Percentiles rank a stretch among this genome's conserved stretches.
Evolutionary conservation across 129 eudicot species (phyloP).

Genomic region (Silybum marianum): DNA sequence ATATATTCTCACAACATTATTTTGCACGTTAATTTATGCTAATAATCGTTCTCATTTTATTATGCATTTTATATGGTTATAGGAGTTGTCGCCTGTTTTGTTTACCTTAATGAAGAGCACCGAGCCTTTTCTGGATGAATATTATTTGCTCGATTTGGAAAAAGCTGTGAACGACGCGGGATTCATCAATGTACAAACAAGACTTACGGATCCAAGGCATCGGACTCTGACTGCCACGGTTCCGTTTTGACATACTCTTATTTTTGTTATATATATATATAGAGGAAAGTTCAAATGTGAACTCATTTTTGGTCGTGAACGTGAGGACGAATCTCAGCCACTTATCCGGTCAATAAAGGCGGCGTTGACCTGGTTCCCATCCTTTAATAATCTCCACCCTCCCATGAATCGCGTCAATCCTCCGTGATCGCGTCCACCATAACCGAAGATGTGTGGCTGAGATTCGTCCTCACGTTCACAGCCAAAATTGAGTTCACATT

Average conservation of each 20-base stretch:
- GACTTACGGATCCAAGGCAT: constrained; percentile 91
- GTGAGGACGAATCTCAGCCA: no score
- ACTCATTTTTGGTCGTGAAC: no score
- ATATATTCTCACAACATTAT: no score
- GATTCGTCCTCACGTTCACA: no score
- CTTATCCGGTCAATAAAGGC: no score
- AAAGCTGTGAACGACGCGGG: constrained; percentile 63
- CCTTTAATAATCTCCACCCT: no score
- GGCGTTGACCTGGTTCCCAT: no score
- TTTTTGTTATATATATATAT: neutral
- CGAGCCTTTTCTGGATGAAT: constrained; percentile 91
- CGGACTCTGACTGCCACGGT: constrained; percentile 86
- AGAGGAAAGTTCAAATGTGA: no score
- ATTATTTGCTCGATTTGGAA: constrained; percentile 88
- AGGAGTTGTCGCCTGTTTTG: constrained; percentile 89
- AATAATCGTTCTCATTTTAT: constrained; percentile 6
- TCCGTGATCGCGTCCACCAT: no score
- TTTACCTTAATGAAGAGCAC: constrained; percentile 98
- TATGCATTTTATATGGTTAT: constrained; percentile 19
- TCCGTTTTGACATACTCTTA: constrained; percentile 36
- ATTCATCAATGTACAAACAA: constrained; percentile 60
- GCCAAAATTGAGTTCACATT: no score
- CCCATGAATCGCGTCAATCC: no score
- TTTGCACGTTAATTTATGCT: neutral
- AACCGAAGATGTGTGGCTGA: no score